phyloP scores from a whole-genome alignment of 768 basidiomycete genomes.

The Mycena capillaripes region DNA sequence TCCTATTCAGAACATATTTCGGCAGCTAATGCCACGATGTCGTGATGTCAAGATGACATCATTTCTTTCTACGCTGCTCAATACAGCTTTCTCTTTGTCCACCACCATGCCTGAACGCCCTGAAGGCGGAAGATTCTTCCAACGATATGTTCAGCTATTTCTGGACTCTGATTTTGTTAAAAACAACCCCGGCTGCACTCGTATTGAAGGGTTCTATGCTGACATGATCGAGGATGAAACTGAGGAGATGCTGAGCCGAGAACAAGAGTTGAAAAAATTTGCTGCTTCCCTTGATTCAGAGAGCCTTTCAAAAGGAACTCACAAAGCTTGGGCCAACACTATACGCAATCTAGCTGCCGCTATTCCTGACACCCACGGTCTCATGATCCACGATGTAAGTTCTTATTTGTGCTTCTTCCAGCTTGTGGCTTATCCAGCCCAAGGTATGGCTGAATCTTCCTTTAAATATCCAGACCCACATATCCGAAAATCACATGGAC shows the following conservation, averaged over 20 bases:
- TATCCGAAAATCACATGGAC: neutral
- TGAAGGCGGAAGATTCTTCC: neutral
- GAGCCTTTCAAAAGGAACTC: neutral
- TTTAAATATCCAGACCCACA: neutral
- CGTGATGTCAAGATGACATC: neutral
- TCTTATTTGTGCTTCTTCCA: neutral
- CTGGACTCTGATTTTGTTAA: neutral
- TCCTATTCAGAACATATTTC: no score
- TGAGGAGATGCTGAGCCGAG: neutral
- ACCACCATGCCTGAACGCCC: neutral
- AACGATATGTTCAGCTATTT: neutral
- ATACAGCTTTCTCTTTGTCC: neutral
- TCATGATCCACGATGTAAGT: neutral
- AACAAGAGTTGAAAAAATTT: neutral
- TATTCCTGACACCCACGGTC: neutral
- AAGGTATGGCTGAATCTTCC: neutral
- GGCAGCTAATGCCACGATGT: no score
- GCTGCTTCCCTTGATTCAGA: neutral
- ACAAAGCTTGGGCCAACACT: neutral
- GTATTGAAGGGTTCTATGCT: neutral
- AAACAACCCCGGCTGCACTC: neutral
- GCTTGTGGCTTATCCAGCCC: neutral
- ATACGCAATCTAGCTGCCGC: neutral
- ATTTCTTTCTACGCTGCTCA: neutral
- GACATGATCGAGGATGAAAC: neutral